A percentile compares a stretch with the other conserved stretches of the same genome.
Evolutionary conservation across 1,139 yeast species (phyloP).

Genomic region (Lodderomyces pseudojiufengensis): DNA sequence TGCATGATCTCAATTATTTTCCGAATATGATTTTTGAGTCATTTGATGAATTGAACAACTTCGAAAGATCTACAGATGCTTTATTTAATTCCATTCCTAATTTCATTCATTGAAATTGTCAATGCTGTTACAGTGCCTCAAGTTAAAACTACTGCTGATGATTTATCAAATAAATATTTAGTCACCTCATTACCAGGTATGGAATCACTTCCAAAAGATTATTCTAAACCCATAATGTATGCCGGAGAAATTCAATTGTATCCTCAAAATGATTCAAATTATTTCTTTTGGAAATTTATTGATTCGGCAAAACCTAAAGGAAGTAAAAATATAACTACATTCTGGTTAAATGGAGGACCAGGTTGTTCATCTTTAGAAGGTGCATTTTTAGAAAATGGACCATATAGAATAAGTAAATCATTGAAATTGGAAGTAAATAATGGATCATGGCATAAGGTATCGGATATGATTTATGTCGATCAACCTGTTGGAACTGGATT

Average conservation of each 20-base stretch:
- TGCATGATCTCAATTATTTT: too few species aligned
- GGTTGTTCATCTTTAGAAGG: constrained; percentile 99
- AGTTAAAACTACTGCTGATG: too few species aligned
- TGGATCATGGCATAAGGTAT: constrained; percentile 84
- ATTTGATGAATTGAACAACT: too few species aligned
- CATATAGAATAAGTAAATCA: constrained; percentile 54
- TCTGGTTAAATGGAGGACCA: constrained; percentile 96
- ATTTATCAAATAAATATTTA: constrained; percentile 21
- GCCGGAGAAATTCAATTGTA: constrained; percentile 66
- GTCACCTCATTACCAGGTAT: constrained; percentile 43
- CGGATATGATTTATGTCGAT: constrained; percentile 81
- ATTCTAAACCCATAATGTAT: constrained; percentile 50
- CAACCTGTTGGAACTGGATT: constrained; percentile 96
- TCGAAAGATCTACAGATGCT: too few species aligned
- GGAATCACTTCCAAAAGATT: constrained; percentile 23
- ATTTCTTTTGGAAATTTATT: constrained; percentile 65
- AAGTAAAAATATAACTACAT: constrained; percentile 37
- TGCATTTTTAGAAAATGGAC: constrained; percentile 87
- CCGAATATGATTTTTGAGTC: too few species aligned
- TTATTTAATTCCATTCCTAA: too few species aligned
- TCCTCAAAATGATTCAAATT: constrained; percentile 52
- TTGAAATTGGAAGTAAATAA: constrained; percentile 45
- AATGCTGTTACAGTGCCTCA: too few species aligned
- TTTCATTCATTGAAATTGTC: too few species aligned
- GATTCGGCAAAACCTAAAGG: constrained; percentile 16